Conservation (phyloP, 176 grass and related monocot genomes). For the Tillandsia leiboldiana region DNA sequence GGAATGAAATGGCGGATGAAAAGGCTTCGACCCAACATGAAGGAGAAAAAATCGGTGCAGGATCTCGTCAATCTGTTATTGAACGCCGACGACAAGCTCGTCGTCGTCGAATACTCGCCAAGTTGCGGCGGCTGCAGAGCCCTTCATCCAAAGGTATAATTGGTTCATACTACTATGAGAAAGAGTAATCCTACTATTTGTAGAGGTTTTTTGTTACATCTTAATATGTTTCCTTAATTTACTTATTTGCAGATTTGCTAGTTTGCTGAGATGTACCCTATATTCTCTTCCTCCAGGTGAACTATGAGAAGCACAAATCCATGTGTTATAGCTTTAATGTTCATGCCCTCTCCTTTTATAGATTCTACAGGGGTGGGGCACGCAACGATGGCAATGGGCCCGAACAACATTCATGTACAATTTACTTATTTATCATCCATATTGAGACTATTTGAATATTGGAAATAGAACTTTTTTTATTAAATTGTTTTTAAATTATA, state of each 20-base stretch:
- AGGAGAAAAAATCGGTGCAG: constrained; percentile 37
- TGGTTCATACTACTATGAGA: background rate
- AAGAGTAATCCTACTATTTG: too few relatives aligned
- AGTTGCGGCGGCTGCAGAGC: constrained; percentile 43
- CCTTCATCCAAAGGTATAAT: background rate
- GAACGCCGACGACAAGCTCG: constrained; percentile 45
- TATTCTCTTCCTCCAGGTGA: constrained; percentile 74
- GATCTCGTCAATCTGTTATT: constrained; percentile 44
- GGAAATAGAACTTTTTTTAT: too few relatives aligned
- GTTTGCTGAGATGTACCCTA: constrained; percentile 61
- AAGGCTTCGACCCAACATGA: constrained; percentile 37
- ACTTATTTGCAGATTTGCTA: constrained; percentile 53
- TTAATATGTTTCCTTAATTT: background rate
- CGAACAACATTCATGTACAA: too few relatives aligned
- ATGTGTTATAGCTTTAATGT: constrained; percentile 90
- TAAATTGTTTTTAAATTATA: too few relatives aligned
- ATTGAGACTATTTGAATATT: too few relatives aligned
- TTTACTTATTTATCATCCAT: too few relatives aligned
- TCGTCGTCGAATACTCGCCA: constrained; percentile 55
- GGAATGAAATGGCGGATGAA: constrained; percentile 51
- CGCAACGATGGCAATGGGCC: constrained; percentile 31
- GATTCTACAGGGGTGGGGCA: constrained; percentile 67
- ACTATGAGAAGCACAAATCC: constrained; percentile 81
- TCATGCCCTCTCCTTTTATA: constrained; percentile 86
- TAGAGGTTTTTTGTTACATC: background rate